Percentiles rank a stretch among this genome's conserved stretches.
Conservation (phyloP, 2,329 filamentous ascomycete species). For the Davidsoniella australis region DNA sequence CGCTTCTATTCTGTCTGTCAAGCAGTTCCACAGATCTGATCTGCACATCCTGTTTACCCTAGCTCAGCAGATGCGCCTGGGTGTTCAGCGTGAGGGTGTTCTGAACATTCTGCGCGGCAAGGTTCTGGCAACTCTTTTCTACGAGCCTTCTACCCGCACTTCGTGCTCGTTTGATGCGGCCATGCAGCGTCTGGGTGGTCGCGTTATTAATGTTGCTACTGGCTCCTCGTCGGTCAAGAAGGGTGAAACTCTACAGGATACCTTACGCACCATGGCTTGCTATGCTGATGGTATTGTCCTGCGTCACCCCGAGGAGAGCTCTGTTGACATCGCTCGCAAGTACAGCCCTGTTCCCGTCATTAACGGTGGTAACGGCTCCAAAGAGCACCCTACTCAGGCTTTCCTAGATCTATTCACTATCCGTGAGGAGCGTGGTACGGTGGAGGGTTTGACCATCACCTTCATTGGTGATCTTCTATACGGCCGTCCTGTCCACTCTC, state of each 20-base stretch:
- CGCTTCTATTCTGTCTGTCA: conserved; percentile 79
- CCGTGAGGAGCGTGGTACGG: conserved; percentile 88
- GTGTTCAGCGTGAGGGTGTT: conserved; percentile 81
- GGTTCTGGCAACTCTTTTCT: conserved; percentile 86
- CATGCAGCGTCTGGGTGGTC: conserved; percentile 92
- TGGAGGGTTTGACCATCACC: conserved; percentile 88
- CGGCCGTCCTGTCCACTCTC: conserved; percentile 85
- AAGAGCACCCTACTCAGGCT: conserved; percentile 93
- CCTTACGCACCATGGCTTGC: conserved; percentile 79
- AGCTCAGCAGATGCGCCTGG: conserved; percentile 91
- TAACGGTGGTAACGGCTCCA: conserved; percentile 90
- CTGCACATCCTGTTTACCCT: conserved; percentile 90
- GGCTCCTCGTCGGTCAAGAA: conserved; percentile 80
- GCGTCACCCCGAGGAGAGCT: conserved; percentile 71
- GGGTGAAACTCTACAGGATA: conserved; percentile 86
- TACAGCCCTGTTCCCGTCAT: conserved; percentile 84
- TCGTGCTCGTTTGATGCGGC: conserved; percentile 93
- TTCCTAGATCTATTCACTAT: conserved; percentile 98
- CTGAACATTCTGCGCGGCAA: conserved; percentile 73
- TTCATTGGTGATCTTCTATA: conserved; percentile 89
- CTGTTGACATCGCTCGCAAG: conserved; percentile 67
- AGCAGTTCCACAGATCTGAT: conserved; percentile 73
- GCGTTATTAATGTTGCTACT: conserved; percentile 67
- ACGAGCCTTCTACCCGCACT: conserved; percentile 90
- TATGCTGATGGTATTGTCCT: conserved; percentile 94